Percentiles rank a stretch among this genome's conserved stretches.
phyloP scores from a whole-genome alignment of 2,329 filamentous ascomycete species.

The Stemphylium beticola region DNA sequence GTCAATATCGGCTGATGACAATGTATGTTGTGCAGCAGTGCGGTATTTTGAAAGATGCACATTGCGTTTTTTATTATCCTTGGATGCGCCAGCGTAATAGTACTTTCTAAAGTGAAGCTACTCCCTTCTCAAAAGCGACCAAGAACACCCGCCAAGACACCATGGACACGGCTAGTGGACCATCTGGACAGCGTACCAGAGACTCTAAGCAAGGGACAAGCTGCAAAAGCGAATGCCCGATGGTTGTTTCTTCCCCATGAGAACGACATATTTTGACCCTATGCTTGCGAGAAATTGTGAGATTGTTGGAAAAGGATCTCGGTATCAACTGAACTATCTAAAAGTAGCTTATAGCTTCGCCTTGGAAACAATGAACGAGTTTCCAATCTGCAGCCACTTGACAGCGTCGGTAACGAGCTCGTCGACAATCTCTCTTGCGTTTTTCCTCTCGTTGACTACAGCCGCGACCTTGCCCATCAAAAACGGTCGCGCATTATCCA shows the following conservation, averaged over 20 bases:
- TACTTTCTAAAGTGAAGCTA: neutral
- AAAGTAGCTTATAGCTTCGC: conserved; percentile 37
- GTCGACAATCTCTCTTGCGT: conserved; percentile 89
- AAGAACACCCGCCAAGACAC: neutral
- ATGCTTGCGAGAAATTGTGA: too few relatives aligned
- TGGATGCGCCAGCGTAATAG: conserved; percentile 6
- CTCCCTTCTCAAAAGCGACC: neutral
- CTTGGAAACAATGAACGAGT: conserved; percentile 61
- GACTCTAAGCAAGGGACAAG: too few relatives aligned
- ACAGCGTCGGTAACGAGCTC: conserved; percentile 89
- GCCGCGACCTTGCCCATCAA: conserved; percentile 97
- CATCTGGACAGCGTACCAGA: too few relatives aligned
- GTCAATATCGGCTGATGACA: neutral
- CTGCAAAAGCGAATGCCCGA: too few relatives aligned
- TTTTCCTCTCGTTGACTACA: conserved; percentile 90
- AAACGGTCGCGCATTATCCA: conserved; percentile 90
- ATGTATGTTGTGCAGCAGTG: neutral
- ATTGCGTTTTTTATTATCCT: conserved; percentile 13
- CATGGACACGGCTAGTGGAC: neutral
- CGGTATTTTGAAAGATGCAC: neutral
- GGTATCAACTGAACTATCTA: too few relatives aligned
- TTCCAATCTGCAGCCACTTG: conserved; percentile 70
- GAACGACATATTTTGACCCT: too few relatives aligned
- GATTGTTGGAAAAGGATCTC: too few relatives aligned
- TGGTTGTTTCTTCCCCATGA: too few relatives aligned